A percentile compares a stretch with the other conserved stretches of the same genome.
Evolutionary conservation across 2,329 filamentous ascomycete genomes (phyloP).

Genomic region (Dactylella cylindrospora): DNA sequence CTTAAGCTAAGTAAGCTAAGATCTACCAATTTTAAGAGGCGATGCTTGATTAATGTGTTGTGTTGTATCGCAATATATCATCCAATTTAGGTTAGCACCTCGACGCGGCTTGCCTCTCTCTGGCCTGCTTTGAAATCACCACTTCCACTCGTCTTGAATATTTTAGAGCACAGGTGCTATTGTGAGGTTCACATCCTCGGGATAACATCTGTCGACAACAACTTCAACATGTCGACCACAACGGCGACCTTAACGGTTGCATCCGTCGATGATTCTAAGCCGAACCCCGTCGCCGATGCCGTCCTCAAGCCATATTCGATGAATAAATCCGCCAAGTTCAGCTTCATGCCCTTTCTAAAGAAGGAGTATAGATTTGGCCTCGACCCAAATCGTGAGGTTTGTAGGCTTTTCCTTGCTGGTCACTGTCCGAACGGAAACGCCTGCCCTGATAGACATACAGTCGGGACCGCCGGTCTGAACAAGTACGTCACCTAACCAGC

Average conservation of each 20-base stretch:
- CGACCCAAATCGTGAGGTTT: conserved; percentile 74
- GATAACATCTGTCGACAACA: no score
- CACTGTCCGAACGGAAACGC: conserved; percentile 81
- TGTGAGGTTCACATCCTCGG: no score
- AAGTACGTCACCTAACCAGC: conserved; percentile 53
- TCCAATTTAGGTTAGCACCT: no score
- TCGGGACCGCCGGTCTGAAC: conserved; percentile 63
- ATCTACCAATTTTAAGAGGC: no score
- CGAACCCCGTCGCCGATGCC: conserved; percentile 27
- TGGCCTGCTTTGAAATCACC: no score
- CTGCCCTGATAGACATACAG: conserved; percentile 79
- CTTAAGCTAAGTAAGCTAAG: no score
- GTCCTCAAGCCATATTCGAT: conserved; percentile 27
- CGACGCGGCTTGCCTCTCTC: no score
- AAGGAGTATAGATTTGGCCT: conserved; percentile 82
- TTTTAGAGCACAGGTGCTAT: no score
- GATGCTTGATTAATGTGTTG: no score
- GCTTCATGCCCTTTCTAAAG: conserved; percentile 82
- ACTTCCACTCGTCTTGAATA: no score
- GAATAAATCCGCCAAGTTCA: conserved; percentile 65
- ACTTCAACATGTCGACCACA: no score
- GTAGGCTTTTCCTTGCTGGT: conserved; percentile 80
- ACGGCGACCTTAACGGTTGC: not conserved
- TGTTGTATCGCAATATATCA: no score
- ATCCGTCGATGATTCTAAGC: not conserved